These are phyloP conservation scores for Beauveria pseudobassiana DNA, from an alignment of 2,329 filamentous ascomycete genomes.

Conservation along the genomic window DNA sequence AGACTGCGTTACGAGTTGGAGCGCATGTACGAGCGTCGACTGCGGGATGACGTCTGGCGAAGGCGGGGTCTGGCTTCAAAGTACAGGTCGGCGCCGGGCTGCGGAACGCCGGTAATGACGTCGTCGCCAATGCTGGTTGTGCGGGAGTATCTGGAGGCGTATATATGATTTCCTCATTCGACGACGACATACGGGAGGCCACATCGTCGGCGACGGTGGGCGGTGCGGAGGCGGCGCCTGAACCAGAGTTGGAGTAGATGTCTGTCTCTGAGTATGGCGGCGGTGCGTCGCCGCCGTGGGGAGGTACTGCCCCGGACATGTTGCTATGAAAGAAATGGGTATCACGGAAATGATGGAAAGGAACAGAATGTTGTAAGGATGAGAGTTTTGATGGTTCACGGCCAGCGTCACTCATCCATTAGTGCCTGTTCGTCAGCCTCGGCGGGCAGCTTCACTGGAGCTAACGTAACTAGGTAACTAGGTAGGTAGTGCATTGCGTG, in stretches of 20 bases:
- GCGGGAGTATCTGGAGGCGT: constrained; percentile 43
- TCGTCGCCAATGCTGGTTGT: constrained; percentile 19
- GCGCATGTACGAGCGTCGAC: constrained; percentile 25
- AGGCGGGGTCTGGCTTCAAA: constrained; percentile 38
- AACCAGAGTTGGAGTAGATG: constrained; percentile 39
- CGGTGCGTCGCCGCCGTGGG: constrained; percentile 30
- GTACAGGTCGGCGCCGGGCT: constrained; percentile 27
- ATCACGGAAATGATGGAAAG: background rate
- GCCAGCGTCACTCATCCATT: background rate
- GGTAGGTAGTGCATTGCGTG: background rate
- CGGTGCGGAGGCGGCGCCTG: constrained; percentile 20
- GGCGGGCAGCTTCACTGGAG: background rate
- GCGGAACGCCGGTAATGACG: constrained; percentile 1
- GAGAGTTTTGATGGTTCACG: background rate
- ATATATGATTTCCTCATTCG: constrained; percentile 38
- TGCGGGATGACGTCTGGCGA: constrained; percentile 19
- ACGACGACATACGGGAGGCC: constrained; percentile 31
- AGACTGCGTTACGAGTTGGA: constrained; percentile 29
- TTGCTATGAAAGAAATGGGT: background rate
- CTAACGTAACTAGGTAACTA: background rate
- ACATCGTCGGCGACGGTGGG: constrained; percentile 26
- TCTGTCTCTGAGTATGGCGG: constrained; percentile 53
- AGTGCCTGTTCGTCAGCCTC: background rate
- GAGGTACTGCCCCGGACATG: background rate
- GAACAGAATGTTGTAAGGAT: background rate